Conservation (phyloP, 2,329 filamentous ascomycete genomes). For the Fusarium pseudocircinatum region DNA sequence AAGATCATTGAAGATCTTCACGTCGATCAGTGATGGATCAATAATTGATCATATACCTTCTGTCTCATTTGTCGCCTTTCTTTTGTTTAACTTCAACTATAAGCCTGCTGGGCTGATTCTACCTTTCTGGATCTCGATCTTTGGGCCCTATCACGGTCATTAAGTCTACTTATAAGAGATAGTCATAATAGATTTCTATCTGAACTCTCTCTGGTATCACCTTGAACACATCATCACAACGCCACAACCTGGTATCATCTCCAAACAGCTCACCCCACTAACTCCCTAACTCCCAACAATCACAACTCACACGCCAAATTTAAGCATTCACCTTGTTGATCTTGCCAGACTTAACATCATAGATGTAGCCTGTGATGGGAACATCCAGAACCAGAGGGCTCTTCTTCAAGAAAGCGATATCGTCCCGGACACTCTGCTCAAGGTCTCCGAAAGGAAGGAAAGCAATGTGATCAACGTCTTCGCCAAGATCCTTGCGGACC, state of each 20-base stretch:
- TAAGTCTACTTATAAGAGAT: background rate
- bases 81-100: background rate
- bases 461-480: constrained; percentile 61
- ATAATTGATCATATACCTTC: too few species aligned
- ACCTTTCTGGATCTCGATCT: background rate
- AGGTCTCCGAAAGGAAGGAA: constrained; percentile 74
- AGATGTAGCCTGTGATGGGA: constrained; percentile 76
- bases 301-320: too few species aligned
- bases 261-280: background rate
- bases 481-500: constrained; percentile 68
- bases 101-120: background rate
- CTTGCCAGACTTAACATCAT: constrained; percentile 79
- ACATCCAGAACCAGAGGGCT: constrained; percentile 71
- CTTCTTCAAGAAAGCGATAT: constrained; percentile 70
- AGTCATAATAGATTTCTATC: background rate
- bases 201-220: background rate
- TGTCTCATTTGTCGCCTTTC: background rate
- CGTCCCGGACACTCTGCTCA: constrained; percentile 70
- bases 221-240: background rate
- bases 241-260: background rate
- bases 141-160: background rate
- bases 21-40: background rate
- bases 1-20: constrained; percentile 1
- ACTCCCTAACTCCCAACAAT: background rate
- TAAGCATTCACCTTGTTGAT: constrained; percentile 25